phyloP scores from a whole-genome alignment of 495 filamentous ascomycete genomes.

The Endocarpon pusillum region DNA sequence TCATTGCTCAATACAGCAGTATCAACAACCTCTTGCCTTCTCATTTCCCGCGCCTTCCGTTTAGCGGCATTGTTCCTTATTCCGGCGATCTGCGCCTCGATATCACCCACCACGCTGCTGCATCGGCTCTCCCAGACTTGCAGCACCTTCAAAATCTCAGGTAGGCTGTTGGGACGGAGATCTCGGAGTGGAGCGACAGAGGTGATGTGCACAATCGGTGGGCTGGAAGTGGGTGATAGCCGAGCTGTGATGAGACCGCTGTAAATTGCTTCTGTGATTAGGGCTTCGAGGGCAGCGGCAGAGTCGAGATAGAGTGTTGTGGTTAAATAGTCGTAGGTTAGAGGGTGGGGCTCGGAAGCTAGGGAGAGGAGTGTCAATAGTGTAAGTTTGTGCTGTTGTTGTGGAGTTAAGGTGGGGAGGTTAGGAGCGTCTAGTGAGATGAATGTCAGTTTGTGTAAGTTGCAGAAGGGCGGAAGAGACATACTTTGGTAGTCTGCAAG shows the following conservation, averaged over 20 bases:
- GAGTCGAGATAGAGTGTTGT: constrained; percentile 45
- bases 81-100: constrained; percentile 52
- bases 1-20: constrained; percentile 24
- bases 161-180: constrained; percentile 50
- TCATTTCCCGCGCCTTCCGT: constrained; percentile 29
- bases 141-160: constrained; percentile 46
- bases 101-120: constrained; percentile 49
- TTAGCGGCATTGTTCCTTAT: constrained; percentile 38
- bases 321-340: constrained; percentile 58
- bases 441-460: neutral
- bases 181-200: constrained; percentile 75
- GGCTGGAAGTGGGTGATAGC: constrained; percentile 50
- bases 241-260: constrained; percentile 62
- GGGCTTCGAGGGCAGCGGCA: constrained; percentile 64
- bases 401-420: constrained; percentile 54
- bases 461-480: constrained; percentile 6
- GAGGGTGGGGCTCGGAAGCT: constrained; percentile 38
- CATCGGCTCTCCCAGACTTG: constrained; percentile 63
- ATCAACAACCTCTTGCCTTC: constrained; percentile 29
- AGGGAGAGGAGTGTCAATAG: constrained; percentile 78
- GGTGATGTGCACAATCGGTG: constrained; percentile 54
- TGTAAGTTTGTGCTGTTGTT: constrained; percentile 72
- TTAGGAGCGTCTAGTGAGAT: constrained; percentile 2
- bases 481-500: constrained; percentile 58
- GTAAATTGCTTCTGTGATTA: constrained; percentile 83